Base-by-base conservation (phyloP, 306 rosid species). In the Glycyrrhiza uralensis region DNA sequence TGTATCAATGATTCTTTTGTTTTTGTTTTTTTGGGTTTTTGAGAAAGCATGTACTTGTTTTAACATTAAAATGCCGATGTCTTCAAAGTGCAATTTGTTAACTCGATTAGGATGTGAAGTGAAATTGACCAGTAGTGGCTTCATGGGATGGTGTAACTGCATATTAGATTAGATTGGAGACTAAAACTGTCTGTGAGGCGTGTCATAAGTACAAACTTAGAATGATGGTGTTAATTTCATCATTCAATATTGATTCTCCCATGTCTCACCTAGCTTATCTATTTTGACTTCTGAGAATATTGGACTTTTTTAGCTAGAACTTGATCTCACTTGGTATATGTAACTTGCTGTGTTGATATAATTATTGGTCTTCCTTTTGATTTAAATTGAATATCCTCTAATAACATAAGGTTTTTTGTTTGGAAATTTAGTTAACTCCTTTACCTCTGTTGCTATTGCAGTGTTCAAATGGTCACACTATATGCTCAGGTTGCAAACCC, bases 401-500 rank as follows among this genome's bases (percentile, higher is more conserved):
- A 3, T 18, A 39, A 14, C 23, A 28, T 46, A 28, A 26, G 7
- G 26, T 26, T n/a, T 26, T 69, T 28, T 30, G 7, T 71, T 35
- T 36, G 4, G 7, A 24, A 67, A 30, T 15, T 38, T 66, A 4
- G 36, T 35, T 42, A 51, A 70, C 39, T 7, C 14, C 1, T 66
- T 13, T 54, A 70, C 6, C 11, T 18, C 14, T 69, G 52, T 26
- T 29, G 28, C 42, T 30, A 15, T 68, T 89, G 82, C 82, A 93
- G 98, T 93, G 98, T 85, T 88, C 96, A 42, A 93, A 93, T 76
- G 98, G 98, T 66, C 98, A 93, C 74, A 93, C 98, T 4, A 70
- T 93, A 78, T 93, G 98, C 82, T 90, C 98, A 0, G 91, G 86
- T 55, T 93, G 98, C 88, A 93, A 93, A 81, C 96, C 96, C 19